phyloP scores from a whole-genome alignment of 768 basidiomycete species.

The Xanthoconium stramineum region DNA sequence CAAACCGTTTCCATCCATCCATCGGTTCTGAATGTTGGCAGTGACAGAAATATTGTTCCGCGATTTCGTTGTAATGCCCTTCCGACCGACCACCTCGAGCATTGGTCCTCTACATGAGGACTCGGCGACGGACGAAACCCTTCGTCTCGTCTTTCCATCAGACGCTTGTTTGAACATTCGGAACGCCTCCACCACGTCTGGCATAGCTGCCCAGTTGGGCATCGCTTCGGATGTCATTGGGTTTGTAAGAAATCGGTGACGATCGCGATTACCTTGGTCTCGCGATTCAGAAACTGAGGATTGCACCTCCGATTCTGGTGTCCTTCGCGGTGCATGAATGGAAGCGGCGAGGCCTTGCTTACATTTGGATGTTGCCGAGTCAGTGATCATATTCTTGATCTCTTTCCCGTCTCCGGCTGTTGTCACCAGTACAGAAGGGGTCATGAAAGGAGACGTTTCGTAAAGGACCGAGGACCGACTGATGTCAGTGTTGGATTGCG shows the following conservation, averaged over 20 bases:
- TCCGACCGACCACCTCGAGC: slow-evolving; percentile 6
- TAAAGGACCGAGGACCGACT: neutral
- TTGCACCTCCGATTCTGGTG: neutral
- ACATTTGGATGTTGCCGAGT: neutral
- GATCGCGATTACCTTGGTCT: neutral
- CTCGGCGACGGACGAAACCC: slow-evolving; percentile 3
- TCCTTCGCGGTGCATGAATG: slow-evolving; percentile 11
- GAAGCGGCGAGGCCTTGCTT: slow-evolving; percentile 4
- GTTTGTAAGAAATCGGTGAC: neutral
- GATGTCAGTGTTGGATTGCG: too few species aligned
- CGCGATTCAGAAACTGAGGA: neutral
- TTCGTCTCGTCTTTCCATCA: slow-evolving; percentile 1
- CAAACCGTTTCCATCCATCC: slow-evolving; percentile 1
- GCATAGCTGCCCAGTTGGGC: slow-evolving; percentile 19
- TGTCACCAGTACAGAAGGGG: neutral
- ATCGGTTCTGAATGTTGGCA: slow-evolving; percentile 9
- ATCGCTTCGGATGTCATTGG: neutral
- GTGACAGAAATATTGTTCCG: slow-evolving; percentile 5
- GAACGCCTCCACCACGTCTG: slow-evolving; percentile 17
- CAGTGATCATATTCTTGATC: neutral
- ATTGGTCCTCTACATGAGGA: slow-evolving; percentile 1
- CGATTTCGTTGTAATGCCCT: slow-evolving; percentile 18
- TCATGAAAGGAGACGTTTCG: neutral
- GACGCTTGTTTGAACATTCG: slow-evolving; percentile 12
- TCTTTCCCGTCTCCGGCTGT: neutral